These are phyloP conservation scores for Leucoagaricus sp. DNA, from an alignment of 1,284 basidiomycete genomes.

Conservation along the genomic window DNA sequence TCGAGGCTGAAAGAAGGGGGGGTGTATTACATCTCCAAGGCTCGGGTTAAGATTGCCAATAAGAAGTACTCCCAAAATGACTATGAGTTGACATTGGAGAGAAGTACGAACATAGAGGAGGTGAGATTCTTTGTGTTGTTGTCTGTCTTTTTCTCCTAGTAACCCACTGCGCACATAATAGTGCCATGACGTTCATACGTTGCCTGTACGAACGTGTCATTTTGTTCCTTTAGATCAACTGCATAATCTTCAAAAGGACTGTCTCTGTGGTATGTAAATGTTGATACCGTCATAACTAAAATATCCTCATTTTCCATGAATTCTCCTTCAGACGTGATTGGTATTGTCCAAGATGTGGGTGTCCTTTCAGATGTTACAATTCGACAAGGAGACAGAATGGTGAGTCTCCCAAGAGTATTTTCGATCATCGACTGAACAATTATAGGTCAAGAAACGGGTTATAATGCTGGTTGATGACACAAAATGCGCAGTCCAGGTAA, in stretches of 20 bases:
- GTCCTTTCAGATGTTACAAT: slow-evolving; percentile 72
- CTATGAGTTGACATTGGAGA: slow-evolving; percentile 92
- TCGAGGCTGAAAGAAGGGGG: slow-evolving; percentile 88
- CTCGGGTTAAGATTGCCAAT: slow-evolving; percentile 92
- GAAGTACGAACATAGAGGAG: slow-evolving; percentile 82
- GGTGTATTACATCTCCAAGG: slow-evolving; percentile 91
- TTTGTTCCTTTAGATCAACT: slow-evolving; percentile 76
- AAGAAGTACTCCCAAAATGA: slow-evolving; percentile 97
- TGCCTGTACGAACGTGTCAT: too few relatives aligned
- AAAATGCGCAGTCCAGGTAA: slow-evolving; percentile 80
- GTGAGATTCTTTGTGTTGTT: slow-evolving; percentile 34
- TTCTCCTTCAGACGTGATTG: slow-evolving; percentile 77
- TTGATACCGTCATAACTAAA: neutral
- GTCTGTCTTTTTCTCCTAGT: neutral
- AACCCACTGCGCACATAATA: slow-evolving; percentile 29
- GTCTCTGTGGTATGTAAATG: slow-evolving; percentile 65
- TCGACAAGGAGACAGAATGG: slow-evolving; percentile 71
- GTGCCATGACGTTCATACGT: slow-evolving; percentile 88
- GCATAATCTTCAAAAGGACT: slow-evolving; percentile 71
- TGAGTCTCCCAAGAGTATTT: slow-evolving; percentile 31
- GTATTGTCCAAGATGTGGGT: slow-evolving; percentile 79
- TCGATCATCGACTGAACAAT: neutral
- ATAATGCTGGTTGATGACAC: slow-evolving; percentile 88
- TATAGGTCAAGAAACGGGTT: slow-evolving; percentile 84
- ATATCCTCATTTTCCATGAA: slow-evolving; percentile 22